Percentiles rank a stretch among this genome's conserved stretches.
These are phyloP conservation scores for Linnemannia exigua DNA, from an alignment of 192 early-diverging fungal species.

Conservation along the genomic window DNA sequence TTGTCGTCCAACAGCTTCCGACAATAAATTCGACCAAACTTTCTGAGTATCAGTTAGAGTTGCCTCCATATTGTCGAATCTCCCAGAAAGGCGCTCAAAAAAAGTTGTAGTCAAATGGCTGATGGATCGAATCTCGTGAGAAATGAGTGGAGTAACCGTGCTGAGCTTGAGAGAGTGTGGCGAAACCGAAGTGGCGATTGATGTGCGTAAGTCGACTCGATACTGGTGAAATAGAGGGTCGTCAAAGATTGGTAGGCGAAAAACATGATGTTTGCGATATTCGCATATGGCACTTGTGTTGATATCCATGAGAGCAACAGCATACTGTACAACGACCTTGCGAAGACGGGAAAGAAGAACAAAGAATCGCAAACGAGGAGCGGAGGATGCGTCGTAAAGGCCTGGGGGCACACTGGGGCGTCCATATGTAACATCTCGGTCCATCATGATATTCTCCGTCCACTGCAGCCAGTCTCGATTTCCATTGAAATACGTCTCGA, in stretches of 20 bases:
- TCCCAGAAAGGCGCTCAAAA: not conserved
- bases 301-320: slow-evolving; percentile 9
- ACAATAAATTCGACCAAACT: too few species aligned
- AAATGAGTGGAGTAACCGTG: not conserved
- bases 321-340: slow-evolving; percentile 21
- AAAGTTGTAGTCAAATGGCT: not conserved
- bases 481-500: slow-evolving; percentile 10
- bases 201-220: not conserved
- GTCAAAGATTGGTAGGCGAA: not conserved
- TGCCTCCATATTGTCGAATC: too few species aligned
- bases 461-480: slow-evolving; percentile 4
- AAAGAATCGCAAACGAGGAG: not conserved
- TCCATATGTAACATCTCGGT: not conserved
- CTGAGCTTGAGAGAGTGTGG: slow-evolving; percentile 11
- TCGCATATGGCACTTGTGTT: not conserved
- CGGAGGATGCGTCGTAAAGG: not conserved
- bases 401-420: not conserved
- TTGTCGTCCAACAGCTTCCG: too few species aligned
- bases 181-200: not conserved
- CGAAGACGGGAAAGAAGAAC: slow-evolving; percentile 14
- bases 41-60: too few species aligned
- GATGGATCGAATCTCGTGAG: not conserved
- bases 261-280: not conserved
- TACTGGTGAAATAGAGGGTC: slow-evolving; percentile 1
- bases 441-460: slow-evolving; percentile 27